phyloP scores from a whole-genome alignment of 169 alveolate species.

The Eimeria zaria region DNA sequence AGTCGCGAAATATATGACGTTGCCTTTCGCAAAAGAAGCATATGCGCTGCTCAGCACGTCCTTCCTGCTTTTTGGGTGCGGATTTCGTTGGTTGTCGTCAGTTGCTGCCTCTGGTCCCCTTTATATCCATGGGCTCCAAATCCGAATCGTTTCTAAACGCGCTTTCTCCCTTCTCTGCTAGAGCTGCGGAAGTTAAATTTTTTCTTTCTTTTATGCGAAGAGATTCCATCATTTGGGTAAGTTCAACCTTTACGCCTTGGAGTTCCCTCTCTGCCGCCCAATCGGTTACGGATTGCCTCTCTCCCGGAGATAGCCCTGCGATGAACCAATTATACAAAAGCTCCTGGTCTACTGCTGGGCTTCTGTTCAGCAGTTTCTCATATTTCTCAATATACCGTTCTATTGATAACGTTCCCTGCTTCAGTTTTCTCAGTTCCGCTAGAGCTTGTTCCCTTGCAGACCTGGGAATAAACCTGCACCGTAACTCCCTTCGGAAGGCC shows the following conservation, averaged over 20 bases:
- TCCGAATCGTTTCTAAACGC: not conserved
- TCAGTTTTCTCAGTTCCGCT: not conserved
- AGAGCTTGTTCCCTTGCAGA: not conserved
- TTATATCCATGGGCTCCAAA: no score
- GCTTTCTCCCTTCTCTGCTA: not conserved
- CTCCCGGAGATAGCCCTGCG: not conserved
- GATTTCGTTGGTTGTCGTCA: no score
- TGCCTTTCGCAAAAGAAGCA: not conserved
- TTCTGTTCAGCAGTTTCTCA: not conserved
- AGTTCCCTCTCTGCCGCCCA: not conserved
- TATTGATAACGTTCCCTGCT: not conserved
- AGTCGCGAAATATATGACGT: not conserved
- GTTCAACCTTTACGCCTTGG: not conserved
- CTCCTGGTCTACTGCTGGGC: not conserved
- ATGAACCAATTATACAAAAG: not conserved
- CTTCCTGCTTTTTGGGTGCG: not conserved
- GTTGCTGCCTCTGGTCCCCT: no score
- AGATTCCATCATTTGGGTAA: not conserved
- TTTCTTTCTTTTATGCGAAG: not conserved
- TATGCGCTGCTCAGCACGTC: not conserved
- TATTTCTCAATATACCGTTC: not conserved
- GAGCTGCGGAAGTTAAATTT: not conserved
- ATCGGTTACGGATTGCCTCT: not conserved
- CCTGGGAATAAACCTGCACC: not conserved
- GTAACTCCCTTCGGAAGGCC: not conserved